These are phyloP conservation scores for Metschnikowia gruessii DNA, from an alignment of 805 yeast genomes.

Conservation along the genomic window DNA sequence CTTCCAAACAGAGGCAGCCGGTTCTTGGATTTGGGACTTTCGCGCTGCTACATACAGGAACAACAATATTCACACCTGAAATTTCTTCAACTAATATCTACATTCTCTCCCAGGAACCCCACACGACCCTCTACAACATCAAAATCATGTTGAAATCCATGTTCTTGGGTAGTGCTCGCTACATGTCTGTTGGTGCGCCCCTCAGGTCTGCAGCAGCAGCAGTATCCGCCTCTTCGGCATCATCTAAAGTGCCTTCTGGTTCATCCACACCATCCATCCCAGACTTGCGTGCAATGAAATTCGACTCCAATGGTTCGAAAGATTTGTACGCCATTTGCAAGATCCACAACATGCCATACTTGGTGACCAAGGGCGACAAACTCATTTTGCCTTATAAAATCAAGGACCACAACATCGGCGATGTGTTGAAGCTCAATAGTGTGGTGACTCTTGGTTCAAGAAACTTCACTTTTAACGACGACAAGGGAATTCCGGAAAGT, in stretches of 20 bases:
- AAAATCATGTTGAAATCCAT: slow-evolving; percentile 12
- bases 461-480: slow-evolving; percentile 61
- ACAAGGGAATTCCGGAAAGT: slow-evolving; percentile 43
- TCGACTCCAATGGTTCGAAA: slow-evolving; percentile 49
- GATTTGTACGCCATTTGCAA: slow-evolving; percentile 78
- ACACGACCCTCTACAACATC: too few species aligned
- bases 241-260: not conserved
- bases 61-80: not conserved
- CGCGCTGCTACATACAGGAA: too few species aligned
- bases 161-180: slow-evolving; percentile 11
- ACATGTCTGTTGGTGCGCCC: slow-evolving; percentile 11
- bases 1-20: too few species aligned
- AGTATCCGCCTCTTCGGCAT: not conserved
- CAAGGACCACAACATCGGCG: slow-evolving; percentile 80
- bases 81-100: slow-evolving; percentile 2
- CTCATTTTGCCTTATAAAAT: slow-evolving; percentile 75
- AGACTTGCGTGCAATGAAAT: slow-evolving; percentile 61
- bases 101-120: not conserved
- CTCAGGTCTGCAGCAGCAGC: slow-evolving; percentile 10
- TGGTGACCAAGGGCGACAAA: slow-evolving; percentile 89
- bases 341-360: slow-evolving; percentile 78
- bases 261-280: slow-evolving; percentile 11
- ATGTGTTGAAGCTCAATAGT: slow-evolving; percentile 66
- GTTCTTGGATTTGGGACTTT: too few species aligned
- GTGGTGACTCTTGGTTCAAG: slow-evolving; percentile 84